These are phyloP conservation scores for Termitomyces sp. DNA, from an alignment of 768 basidiomycete species.

Conservation along the genomic window DNA sequence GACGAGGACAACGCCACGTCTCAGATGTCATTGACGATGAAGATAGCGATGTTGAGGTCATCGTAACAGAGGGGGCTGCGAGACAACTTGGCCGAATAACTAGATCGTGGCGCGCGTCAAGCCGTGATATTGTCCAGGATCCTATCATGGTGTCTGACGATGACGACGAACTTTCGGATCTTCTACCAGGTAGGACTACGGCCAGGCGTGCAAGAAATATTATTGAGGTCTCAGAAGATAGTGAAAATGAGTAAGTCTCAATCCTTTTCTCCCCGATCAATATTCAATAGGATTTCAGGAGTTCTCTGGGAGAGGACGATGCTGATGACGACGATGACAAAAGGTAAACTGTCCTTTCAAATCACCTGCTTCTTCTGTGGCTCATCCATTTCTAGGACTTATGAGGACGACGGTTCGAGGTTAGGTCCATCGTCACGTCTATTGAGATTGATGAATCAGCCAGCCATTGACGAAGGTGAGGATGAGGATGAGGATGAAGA, in stretches of 20 bases:
- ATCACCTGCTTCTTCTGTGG: background rate
- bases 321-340: background rate
- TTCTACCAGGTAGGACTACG: background rate
- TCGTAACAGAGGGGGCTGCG: slow-evolving; percentile 1
- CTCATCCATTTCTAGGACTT: background rate
- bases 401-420: slow-evolving; percentile 12
- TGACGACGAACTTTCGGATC: background rate
- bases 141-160: slow-evolving; percentile 2
- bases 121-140: background rate
- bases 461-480: background rate
- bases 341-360: background rate
- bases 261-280: background rate
- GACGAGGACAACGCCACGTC: background rate
- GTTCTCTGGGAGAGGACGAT: background rate
- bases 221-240: slow-evolving; percentile 1
- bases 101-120: background rate
- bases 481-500: background rate
- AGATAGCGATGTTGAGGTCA: slow-evolving; percentile 1
- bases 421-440: slow-evolving; percentile 11
- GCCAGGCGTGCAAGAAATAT: background rate
- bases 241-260: slow-evolving; percentile 4
- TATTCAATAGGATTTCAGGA: background rate
- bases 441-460: slow-evolving; percentile 2
- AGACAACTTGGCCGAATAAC: background rate
- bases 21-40: background rate